phyloP scores from a whole-genome alignment of 805 yeast species.

The Wickerhamomyces ciferrii region DNA sequence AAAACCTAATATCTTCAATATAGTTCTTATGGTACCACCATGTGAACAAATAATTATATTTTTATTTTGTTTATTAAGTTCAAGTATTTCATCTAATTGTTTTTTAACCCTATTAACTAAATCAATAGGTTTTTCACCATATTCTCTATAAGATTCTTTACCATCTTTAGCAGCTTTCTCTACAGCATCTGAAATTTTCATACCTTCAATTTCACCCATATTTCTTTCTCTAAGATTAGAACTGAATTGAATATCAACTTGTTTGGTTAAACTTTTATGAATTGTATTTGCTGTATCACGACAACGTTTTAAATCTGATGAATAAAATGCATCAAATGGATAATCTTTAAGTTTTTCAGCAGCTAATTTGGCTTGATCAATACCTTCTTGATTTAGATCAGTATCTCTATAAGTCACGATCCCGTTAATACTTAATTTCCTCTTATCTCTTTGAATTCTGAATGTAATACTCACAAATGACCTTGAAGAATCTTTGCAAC shows the following conservation, averaged over 20 bases:
- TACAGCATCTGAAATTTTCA: conserved; percentile 61
- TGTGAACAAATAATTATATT: conserved; percentile 68
- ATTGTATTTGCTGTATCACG: conserved; percentile 50
- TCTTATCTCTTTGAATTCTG: not conserved
- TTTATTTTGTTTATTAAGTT: conserved; percentile 25
- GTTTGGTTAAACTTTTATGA: conserved; percentile 14
- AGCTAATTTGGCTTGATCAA: conserved; percentile 50
- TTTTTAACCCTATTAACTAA: conserved; percentile 43
- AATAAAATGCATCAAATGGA: conserved; percentile 28
- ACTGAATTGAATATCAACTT: conserved; percentile 27
- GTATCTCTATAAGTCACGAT: conserved; percentile 35
- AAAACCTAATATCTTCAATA: conserved; percentile 44
- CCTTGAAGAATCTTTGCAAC: conserved; percentile 71
- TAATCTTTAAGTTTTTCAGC: conserved; percentile 35
- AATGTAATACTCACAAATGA: conserved; percentile 32
- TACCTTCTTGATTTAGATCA: conserved; percentile 57
- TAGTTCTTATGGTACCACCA: conserved; percentile 74
- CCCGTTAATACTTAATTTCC: no score
- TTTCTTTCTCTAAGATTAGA: conserved; percentile 57
- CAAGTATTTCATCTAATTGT: conserved; percentile 40
- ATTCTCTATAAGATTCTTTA: conserved; percentile 44
- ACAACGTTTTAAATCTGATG: conserved; percentile 49
- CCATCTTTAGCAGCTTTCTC: conserved; percentile 43
- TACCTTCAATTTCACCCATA: conserved; percentile 80
- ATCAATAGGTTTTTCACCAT: conserved; percentile 54